phyloP scores from a whole-genome alignment of 2,329 filamentous ascomycete species.

The Zalaria obscura region DNA sequence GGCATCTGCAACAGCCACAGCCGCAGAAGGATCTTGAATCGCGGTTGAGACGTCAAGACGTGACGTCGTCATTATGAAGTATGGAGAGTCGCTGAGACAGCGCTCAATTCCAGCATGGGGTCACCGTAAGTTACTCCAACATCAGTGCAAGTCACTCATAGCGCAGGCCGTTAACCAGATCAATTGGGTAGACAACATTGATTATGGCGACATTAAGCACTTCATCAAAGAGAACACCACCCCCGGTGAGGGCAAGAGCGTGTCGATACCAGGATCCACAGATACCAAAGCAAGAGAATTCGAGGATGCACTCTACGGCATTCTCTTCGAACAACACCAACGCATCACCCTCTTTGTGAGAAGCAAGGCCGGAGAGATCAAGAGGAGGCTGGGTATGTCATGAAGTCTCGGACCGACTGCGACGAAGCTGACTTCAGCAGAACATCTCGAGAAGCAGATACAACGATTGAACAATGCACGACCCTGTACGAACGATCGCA shows the following conservation, averaged over 20 bases:
- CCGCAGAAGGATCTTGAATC: too few relatives aligned
- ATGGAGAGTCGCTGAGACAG: constrained; percentile 57
- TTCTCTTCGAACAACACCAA: constrained; percentile 61
- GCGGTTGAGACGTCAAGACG: too few relatives aligned
- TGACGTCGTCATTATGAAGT: constrained; percentile 45
- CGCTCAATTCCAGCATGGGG: constrained; percentile 74
- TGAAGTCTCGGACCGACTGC: neutral
- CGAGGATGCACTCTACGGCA: constrained; percentile 55
- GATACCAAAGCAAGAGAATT: constrained; percentile 45
- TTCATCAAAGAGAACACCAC: constrained; percentile 72
- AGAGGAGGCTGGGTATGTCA: constrained; percentile 49
- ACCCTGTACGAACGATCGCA: constrained; percentile 12
- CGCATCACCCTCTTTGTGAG: constrained; percentile 65
- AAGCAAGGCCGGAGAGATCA: constrained; percentile 69
- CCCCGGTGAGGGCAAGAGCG: constrained; percentile 51
- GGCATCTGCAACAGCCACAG: too few relatives aligned
- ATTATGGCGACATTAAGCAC: constrained; percentile 77
- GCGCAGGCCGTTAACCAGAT: too few relatives aligned
- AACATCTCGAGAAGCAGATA: constrained; percentile 5
- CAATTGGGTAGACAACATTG: constrained; percentile 54
- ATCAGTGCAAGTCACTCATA: too few relatives aligned
- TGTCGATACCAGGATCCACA: constrained; percentile 58
- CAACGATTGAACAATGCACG: constrained; percentile 2
- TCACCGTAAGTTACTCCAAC: constrained; percentile 39
- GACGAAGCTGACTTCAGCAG: neutral